Conservation (phyloP, 164 flowering plant genomes). For the Liquidambar formosana region DNA sequence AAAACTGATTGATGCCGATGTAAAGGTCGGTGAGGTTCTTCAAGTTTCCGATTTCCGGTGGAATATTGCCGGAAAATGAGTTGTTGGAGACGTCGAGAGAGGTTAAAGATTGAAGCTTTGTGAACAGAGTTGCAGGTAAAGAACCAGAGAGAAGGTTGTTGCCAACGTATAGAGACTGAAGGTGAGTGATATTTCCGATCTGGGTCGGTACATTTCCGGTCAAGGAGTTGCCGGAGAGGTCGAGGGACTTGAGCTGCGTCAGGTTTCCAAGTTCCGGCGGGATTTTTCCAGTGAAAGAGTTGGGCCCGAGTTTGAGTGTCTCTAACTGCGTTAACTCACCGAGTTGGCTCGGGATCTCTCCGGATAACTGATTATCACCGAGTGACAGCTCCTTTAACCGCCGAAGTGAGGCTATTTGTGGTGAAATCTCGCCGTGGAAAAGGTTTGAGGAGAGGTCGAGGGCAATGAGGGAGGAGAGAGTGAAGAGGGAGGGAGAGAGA, state of each 20-base stretch:
- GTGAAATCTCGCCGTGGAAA: slow-evolving; percentile 42
- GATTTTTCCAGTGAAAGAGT: slow-evolving; percentile 49
- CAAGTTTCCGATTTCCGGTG: slow-evolving; percentile 53
- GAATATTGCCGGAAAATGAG: slow-evolving; percentile 53
- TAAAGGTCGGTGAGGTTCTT: slow-evolving; percentile 54
- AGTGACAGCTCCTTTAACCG: slow-evolving; percentile 32
- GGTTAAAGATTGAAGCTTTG: slow-evolving; percentile 35
- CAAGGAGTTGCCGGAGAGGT: slow-evolving; percentile 51
- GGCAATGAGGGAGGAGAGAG: slow-evolving; percentile 35
- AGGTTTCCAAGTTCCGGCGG: slow-evolving; percentile 57
- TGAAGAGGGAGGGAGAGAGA: slow-evolving; percentile 44
- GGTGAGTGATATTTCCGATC: slow-evolving; percentile 38
- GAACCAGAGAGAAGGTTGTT: slow-evolving; percentile 58
- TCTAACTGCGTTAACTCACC: slow-evolving; percentile 45
- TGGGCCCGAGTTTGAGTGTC: slow-evolving; percentile 47
- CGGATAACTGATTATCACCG: slow-evolving; percentile 48
- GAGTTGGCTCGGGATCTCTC: slow-evolving; percentile 43
- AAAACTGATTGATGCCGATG: slow-evolving; percentile 58
- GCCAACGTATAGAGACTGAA: slow-evolving; percentile 45
- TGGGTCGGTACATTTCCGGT: slow-evolving; percentile 42
- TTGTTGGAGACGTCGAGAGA: slow-evolving; percentile 65
- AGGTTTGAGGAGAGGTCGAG: slow-evolving; percentile 59
- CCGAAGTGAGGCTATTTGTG: slow-evolving; percentile 26
- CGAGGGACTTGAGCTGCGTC: slow-evolving; percentile 35
- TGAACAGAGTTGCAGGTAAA: slow-evolving; percentile 41